phyloP scores from a whole-genome alignment of 495 filamentous ascomycete genomes.

The Clohesyomyces aquaticus region DNA sequence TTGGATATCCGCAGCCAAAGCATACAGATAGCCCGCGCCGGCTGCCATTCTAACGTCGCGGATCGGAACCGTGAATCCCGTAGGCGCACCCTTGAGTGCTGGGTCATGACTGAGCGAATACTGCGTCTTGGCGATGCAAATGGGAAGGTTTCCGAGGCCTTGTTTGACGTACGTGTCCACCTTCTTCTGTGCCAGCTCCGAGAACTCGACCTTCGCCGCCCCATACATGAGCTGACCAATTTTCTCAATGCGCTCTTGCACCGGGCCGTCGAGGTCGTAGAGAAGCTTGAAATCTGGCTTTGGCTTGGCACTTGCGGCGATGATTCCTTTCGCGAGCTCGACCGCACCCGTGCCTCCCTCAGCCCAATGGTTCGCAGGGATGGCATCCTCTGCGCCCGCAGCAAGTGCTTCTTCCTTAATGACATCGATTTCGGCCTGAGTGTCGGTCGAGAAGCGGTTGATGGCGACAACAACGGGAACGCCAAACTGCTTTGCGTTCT shows the following conservation, averaged over 20 bases:
- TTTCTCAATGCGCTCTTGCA: slow-evolving; percentile 87
- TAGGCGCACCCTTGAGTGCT: slow-evolving; percentile 92
- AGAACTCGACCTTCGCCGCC: slow-evolving; percentile 87
- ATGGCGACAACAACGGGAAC: slow-evolving; percentile 97
- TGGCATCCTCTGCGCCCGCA: slow-evolving; percentile 91
- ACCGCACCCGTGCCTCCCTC: slow-evolving; percentile 91
- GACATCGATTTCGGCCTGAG: slow-evolving; percentile 85
- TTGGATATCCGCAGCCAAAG: slow-evolving; percentile 94
- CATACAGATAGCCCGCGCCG: slow-evolving; percentile 93
- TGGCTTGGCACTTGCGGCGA: slow-evolving; percentile 77
- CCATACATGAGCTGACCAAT: slow-evolving; percentile 95
- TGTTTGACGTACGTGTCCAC: slow-evolving; percentile 92
- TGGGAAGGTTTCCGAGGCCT: slow-evolving; percentile 88
- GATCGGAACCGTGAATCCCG: slow-evolving; percentile 93
- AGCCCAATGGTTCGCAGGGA: slow-evolving; percentile 95
- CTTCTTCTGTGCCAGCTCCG: slow-evolving; percentile 91
- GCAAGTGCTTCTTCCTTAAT: slow-evolving; percentile 88
- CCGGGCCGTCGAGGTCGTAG: slow-evolving; percentile 76
- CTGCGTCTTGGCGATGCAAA: slow-evolving; percentile 97
- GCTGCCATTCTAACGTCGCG: slow-evolving; percentile 92
- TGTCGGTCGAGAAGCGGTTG: slow-evolving; percentile 94
- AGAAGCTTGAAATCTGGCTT: slow-evolving; percentile 85
- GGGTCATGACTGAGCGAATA: slow-evolving; percentile 96
- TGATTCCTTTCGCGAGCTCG: slow-evolving; percentile 84
- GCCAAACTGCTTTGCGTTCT: slow-evolving; percentile 84